Base-by-base conservation (phyloP, 1,284 basidiomycete genomes). In the Cystobasidium slooffiae region DNA sequence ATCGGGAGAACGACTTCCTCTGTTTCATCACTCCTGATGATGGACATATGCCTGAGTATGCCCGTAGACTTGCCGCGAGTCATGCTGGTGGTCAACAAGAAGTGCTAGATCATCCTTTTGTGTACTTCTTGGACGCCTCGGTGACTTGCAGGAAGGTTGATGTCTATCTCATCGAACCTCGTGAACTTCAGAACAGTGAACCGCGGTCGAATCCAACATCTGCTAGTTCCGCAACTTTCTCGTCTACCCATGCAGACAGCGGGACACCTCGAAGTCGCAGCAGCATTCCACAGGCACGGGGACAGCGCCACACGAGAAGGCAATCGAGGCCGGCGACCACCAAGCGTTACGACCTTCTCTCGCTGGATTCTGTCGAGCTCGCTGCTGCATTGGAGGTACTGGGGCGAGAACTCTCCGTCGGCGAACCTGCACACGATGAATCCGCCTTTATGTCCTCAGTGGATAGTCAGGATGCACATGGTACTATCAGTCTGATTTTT, bases 21-120 rank as follows among this genome's bases (percentile, higher is more conserved):
- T 66, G 64, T 49, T 66, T 66, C 64, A 66, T 66, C 24, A 53
- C 64, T 31, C 64, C 64, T 12, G 64, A 66, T 22, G 51, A 53
- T 31, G 64, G 64, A n/a, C 39, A 47, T 12, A 52, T 66, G 39
- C 64, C 64, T 24, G 49, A 66, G 20, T 53, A 52, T 43, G 64
- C 64, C 46, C 64, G 64, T 10, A 22, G 51, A 18, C 52, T 43
- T 47, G 64, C 64, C 7, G 46, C 44, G 9, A 53, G 51, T 44
- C 51, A 51, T 44, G 20, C 47, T n/a, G 51, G 51, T 12, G 24
- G 41, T 18, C 39, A 43, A 1, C 31, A 53, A 47, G 49, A 66
- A 47, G 64, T 58, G 22, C 7, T 24, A 9, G 43, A 55, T 8
- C 66, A 68, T 55, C 66, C 66, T n/a, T 68, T 68, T 43, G 66